A percentile compares a stretch with the other conserved stretches of the same genome.
Conservation (phyloP, 2,329 filamentous ascomycete genomes). For the Neofusicoccum parvum region DNA sequence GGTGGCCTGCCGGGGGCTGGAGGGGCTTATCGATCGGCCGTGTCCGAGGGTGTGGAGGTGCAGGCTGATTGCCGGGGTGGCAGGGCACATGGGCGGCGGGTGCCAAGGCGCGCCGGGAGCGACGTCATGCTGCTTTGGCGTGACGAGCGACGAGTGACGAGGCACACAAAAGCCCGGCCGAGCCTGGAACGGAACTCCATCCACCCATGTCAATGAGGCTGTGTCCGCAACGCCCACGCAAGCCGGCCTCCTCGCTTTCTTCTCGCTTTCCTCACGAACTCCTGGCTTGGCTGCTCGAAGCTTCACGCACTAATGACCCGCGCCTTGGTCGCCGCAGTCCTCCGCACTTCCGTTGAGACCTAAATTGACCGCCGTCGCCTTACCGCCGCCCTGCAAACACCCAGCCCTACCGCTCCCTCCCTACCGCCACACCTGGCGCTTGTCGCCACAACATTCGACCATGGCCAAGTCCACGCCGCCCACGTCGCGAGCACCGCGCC, state of each 20-base stretch:
- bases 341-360: not conserved
- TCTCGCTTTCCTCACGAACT: conserved; percentile 3
- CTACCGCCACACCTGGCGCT: not conserved
- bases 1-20: not conserved
- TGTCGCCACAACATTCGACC: not conserved
- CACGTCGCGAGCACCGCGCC: conserved; percentile 30
- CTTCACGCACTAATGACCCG: not conserved
- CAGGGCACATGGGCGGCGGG: not conserved
- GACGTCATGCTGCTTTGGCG: conserved; percentile 9
- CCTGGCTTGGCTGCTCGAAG: not conserved
- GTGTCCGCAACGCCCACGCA: not conserved
- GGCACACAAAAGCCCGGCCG: not conserved
- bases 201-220: conserved; percentile 9
- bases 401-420: not conserved
- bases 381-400: not conserved
- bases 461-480: conserved; percentile 13
- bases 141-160: not conserved
- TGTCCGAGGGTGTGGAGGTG: not conserved
- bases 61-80: not conserved
- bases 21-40: conserved; percentile 6
- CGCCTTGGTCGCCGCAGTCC: not conserved
- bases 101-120: not conserved
- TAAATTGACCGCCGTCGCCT: not conserved
- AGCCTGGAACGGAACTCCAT: not conserved
- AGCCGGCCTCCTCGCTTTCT: not conserved